Evolutionary conservation across 495 filamentous ascomycete genomes (phyloP), one percentile per base, ranked within the genome.

Genomic region (Glarea lozoyensis): DNA sequence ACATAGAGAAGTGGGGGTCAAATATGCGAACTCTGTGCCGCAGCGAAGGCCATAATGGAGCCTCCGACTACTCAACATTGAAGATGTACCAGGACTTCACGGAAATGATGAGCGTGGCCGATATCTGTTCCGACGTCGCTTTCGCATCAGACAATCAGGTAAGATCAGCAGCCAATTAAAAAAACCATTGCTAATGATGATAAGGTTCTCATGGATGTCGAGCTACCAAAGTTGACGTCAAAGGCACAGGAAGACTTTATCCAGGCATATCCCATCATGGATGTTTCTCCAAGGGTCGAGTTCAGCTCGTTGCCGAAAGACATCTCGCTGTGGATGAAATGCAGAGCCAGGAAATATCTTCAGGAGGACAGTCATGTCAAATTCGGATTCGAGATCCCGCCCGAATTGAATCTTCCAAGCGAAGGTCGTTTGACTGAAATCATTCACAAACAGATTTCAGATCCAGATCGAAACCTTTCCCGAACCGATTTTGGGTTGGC

Each of bases 201-300:
- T 23, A 18, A n/a, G 41, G 7, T 46, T 40, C 13, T 46, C 36
- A 27, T 48, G 30, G 86, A 94, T 52, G 60, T 73, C 9, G 79
- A 76, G 29, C 58, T 73, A 15, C 81, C 84, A 4, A 61, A 67
- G 10, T 61, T 81, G 7, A 60, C 74, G 0, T 66, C 75, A 9
- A 83, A 78, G 51, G 61, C 69, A 7, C 73, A 67, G 29, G 64
- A 72, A 4, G 83, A 87, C 58, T 86, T 75, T 45, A 66, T 77
- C 24, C 69, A 84, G 34, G 80, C 78, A 6, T 61, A 75, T 36
- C 68, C 62, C 10, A 54, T 88, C 2, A 57, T 94, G 12, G 70
- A 84, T 51, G 72, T 75, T 9, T 46, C 60, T 7, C 42, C 51
- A 11, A 19, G 50, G 2, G 37, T 49, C 13, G 39, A 16, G 3